phyloP scores from a whole-genome alignment of 805 yeast genomes.

The Ogataea kodamae region DNA sequence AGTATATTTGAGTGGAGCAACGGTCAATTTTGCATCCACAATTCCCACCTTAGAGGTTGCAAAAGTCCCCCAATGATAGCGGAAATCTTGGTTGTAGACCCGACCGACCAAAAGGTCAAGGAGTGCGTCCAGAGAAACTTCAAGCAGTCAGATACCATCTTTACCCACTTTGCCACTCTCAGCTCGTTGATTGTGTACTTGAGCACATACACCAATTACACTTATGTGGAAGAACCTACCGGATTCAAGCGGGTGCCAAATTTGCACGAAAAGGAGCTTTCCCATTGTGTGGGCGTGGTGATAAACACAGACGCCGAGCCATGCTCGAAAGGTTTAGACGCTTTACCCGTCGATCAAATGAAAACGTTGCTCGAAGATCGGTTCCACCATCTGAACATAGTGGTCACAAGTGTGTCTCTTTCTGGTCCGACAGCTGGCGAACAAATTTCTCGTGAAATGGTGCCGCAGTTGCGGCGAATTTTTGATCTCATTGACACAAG shows the following conservation, averaged over 20 bases:
- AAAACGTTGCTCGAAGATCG: conserved; percentile 20
- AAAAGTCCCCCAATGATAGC: conserved; percentile 10
- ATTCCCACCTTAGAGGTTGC: background rate
- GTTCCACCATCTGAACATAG: conserved; percentile 29
- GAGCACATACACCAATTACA: conserved; percentile 14
- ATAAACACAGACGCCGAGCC: conserved; percentile 14
- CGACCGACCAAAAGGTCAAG: conserved; percentile 8
- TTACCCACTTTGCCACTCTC: conserved; percentile 10
- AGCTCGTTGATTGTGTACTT: conserved; percentile 13
- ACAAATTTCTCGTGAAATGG: conserved; percentile 4
- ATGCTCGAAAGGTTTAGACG: conserved; percentile 3
- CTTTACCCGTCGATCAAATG: conserved; percentile 7
- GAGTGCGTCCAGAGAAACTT: conserved; percentile 9
- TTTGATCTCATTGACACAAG: conserved; percentile 23
- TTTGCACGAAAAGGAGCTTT: conserved; percentile 19
- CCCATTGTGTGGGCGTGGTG: conserved; percentile 22
- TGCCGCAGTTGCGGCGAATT: conserved; percentile 10
- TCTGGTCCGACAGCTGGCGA: background rate
- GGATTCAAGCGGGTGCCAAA: conserved; percentile 13
- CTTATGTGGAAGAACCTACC: conserved; percentile 6
- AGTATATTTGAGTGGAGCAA: conserved; percentile 1
- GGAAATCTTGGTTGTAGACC: conserved; percentile 13
- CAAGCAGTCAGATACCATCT: conserved; percentile 6
- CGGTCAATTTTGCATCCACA: background rate
- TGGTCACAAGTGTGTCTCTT: conserved; percentile 15